phyloP scores from a whole-genome alignment of 1,284 basidiomycete species.

The Gymnopus androsaceus region DNA sequence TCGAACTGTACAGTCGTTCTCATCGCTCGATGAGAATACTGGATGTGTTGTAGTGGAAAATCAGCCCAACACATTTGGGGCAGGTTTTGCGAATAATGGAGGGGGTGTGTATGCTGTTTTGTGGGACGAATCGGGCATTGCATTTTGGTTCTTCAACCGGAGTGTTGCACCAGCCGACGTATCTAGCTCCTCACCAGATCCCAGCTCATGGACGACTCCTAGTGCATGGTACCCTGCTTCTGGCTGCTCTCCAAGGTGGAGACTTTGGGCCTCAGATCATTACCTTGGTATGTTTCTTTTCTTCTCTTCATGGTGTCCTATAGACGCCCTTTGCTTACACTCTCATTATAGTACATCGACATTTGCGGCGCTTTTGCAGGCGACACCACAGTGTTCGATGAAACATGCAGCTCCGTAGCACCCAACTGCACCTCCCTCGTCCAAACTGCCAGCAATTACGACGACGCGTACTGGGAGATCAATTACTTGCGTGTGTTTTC shows the following conservation, averaged over 20 bases:
- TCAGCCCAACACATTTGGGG: conserved; percentile 5
- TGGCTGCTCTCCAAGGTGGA: conserved; percentile 37
- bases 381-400: not conserved
- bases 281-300: conserved; percentile 14
- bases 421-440: conserved; percentile 6
- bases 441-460: conserved; percentile 6
- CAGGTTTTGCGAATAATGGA: conserved; percentile 16
- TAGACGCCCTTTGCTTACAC: not conserved
- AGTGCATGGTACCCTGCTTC: conserved; percentile 55
- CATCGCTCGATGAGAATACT: not conserved
- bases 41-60: conserved; percentile 10
- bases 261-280: conserved; percentile 25
- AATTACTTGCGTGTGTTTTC: conserved; percentile 12
- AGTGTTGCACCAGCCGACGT: conserved; percentile 45
- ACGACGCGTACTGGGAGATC: conserved; percentile 13
- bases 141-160: conserved; percentile 62
- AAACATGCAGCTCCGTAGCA: conserved; percentile 5
- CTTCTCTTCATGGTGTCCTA: no score
- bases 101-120: conserved; percentile 35
- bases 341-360: conserved; percentile 6
- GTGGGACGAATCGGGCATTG: conserved; percentile 57
- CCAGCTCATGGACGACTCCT: conserved; percentile 56
- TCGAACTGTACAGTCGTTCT: conserved; percentile 21
- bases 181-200: conserved; percentile 45
- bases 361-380: conserved; percentile 12